Conservation (phyloP, 495 filamentous ascomycete species). For the Cetradonia linearis region DNA sequence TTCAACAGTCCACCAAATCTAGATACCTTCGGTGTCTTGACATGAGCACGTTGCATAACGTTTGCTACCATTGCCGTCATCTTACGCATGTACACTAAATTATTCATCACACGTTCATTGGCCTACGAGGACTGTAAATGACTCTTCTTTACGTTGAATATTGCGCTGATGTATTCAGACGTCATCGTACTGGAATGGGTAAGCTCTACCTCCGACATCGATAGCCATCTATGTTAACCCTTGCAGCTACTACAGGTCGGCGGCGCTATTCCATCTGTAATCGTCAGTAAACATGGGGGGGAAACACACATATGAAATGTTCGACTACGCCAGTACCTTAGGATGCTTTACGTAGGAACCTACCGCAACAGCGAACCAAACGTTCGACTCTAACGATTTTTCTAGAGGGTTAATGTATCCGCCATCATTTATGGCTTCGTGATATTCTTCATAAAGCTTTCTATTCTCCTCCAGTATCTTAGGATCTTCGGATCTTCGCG, state of each 20-base stretch:
- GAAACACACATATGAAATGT: slow-evolving; percentile 20
- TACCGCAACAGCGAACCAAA: background rate
- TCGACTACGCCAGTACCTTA: slow-evolving; percentile 10
- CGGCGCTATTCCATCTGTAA: background rate
- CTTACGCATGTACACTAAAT: slow-evolving; percentile 19
- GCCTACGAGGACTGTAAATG: slow-evolving; percentile 22
- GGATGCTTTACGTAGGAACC: slow-evolving; percentile 15
- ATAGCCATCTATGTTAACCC: background rate
- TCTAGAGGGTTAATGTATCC: slow-evolving; percentile 8
- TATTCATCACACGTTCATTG: slow-evolving; percentile 9
- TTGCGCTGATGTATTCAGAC: slow-evolving; percentile 6
- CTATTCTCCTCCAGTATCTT: slow-evolving; percentile 23
- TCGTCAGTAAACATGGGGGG: background rate
- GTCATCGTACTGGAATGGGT: slow-evolving; percentile 19
- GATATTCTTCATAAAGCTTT: slow-evolving; percentile 18
- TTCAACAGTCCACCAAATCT: slow-evolving; percentile 3
- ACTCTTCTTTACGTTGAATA: background rate
- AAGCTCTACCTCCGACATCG: background rate
- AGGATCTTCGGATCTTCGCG: slow-evolving; percentile 21
- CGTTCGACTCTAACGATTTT: background rate
- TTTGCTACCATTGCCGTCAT: slow-evolving; percentile 10
- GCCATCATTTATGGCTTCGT: slow-evolving; percentile 7
- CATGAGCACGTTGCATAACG: background rate
- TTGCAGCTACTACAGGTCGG: background rate
- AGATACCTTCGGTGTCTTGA: background rate